phyloP scores from a whole-genome alignment of 768 basidiomycete genomes.

The Hypholoma sublateritium region DNA sequence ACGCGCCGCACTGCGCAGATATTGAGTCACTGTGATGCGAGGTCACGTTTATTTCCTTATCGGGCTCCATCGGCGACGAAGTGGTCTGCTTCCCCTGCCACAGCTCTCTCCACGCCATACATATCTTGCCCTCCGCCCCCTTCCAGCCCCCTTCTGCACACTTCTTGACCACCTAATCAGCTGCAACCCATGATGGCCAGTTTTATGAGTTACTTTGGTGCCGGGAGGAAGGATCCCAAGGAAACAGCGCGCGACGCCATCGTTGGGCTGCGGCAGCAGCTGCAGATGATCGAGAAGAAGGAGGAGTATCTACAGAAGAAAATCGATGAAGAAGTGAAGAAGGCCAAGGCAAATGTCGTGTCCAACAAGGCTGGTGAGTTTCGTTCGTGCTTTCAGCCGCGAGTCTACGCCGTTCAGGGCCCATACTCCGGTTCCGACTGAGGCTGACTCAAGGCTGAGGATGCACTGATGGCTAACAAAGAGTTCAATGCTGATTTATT shows the following conservation, averaged over 20 bases:
- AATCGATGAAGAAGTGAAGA: slow-evolving; percentile 91
- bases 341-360: slow-evolving; percentile 90
- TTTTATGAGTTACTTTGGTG: slow-evolving; percentile 88
- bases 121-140: background rate
- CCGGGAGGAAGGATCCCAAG: slow-evolving; percentile 72
- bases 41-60: slow-evolving; percentile 34
- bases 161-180: background rate
- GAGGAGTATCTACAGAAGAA: slow-evolving; percentile 96
- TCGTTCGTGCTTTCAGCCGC: slow-evolving; percentile 2
- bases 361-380: slow-evolving; percentile 88
- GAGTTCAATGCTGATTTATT: background rate
- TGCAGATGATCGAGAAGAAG: slow-evolving; percentile 99
- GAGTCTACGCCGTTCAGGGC: background rate
- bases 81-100: slow-evolving; percentile 9
- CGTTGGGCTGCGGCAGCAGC: slow-evolving; percentile 87
- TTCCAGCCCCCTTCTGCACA: slow-evolving; percentile 12
- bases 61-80: slow-evolving; percentile 31
- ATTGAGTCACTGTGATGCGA: background rate
- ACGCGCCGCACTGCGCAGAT: background rate
- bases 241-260: slow-evolving; percentile 91
- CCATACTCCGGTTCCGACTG: slow-evolving; percentile 6
- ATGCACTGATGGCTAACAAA: background rate
- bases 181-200: slow-evolving; percentile 59
- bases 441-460: background rate
- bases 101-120: slow-evolving; percentile 7